These are phyloP conservation scores for Delonix regia DNA, from an alignment of 306 rosid species.

Conservation along the genomic window DNA sequence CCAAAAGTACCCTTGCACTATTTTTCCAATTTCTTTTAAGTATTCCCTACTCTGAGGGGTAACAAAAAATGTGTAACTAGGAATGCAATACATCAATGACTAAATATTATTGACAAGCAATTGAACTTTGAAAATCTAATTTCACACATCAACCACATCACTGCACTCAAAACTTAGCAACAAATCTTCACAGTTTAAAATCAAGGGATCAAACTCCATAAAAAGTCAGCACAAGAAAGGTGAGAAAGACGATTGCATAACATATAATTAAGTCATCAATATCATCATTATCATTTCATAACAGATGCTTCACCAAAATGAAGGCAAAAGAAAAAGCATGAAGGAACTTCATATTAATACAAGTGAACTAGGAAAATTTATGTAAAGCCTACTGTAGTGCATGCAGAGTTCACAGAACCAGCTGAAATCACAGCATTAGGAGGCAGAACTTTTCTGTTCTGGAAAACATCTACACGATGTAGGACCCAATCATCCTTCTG, in stretches of 20 bases:
- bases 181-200: background rate
- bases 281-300: slow-evolving; percentile 9
- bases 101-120: background rate
- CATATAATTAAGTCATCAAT: background rate
- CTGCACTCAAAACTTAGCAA: background rate
- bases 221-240: background rate
- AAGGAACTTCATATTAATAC: background rate
- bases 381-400: slow-evolving; percentile 70
- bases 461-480: slow-evolving; percentile 86
- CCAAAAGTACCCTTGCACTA: background rate
- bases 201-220: background rate
- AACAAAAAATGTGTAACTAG: background rate
- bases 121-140: background rate
- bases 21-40: background rate
- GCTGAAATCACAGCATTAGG: slow-evolving; percentile 87
- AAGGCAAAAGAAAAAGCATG: background rate
- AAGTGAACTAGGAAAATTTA: background rate
- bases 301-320: slow-evolving; percentile 18
- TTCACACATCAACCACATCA: background rate
- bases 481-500: slow-evolving; percentile 98
- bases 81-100: background rate
- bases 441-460: slow-evolving; percentile 72
- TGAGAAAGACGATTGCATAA: background rate
- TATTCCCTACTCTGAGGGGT: background rate
- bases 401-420: slow-evolving; percentile 84